Evolutionary conservation across 2,329 filamentous ascomycete genomes (phyloP).

Genomic region (Boeremia exigua): DNA sequence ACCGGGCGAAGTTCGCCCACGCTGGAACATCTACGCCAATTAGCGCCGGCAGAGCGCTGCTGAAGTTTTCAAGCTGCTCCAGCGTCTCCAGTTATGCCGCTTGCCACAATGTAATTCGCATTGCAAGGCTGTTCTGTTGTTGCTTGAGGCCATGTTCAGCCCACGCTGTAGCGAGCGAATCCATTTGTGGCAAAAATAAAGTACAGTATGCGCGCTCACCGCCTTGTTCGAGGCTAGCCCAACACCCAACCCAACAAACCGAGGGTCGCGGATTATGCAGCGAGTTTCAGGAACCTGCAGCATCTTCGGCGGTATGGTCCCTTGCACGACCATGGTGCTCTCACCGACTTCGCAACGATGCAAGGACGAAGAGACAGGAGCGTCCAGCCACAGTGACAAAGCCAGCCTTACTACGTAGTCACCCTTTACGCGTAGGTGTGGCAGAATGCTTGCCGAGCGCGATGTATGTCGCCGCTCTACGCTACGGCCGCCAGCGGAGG

Average conservation of each 20-base stretch:
- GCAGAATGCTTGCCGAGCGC: background rate
- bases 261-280: slow-evolving; percentile 21
- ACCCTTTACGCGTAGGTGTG: too few relatives aligned
- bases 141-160: background rate
- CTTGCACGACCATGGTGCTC: too few relatives aligned
- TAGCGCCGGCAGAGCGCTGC: background rate
- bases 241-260: slow-evolving; percentile 15
- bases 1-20: slow-evolving; percentile 17
- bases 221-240: slow-evolving; percentile 15
- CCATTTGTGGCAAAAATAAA: slow-evolving; percentile 20
- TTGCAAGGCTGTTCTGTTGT: slow-evolving; percentile 1
- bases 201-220: slow-evolving; percentile 18
- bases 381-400: too few relatives aligned
- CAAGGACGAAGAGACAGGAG: too few relatives aligned
- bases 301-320: background rate
- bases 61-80: slow-evolving; percentile 7
- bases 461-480: slow-evolving; percentile 8
- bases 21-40: slow-evolving; percentile 6
- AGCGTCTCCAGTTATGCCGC: slow-evolving; percentile 5
- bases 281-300: slow-evolving; percentile 1
- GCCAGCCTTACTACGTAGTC: too few relatives aligned
- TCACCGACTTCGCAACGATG: too few relatives aligned
- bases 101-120: background rate
- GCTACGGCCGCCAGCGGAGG: slow-evolving; percentile 29
- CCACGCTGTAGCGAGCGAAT: slow-evolving; percentile 7